phyloP scores from a whole-genome alignment of 176 grass and related monocot genomes.

The Urochloa ruziziensis region DNA sequence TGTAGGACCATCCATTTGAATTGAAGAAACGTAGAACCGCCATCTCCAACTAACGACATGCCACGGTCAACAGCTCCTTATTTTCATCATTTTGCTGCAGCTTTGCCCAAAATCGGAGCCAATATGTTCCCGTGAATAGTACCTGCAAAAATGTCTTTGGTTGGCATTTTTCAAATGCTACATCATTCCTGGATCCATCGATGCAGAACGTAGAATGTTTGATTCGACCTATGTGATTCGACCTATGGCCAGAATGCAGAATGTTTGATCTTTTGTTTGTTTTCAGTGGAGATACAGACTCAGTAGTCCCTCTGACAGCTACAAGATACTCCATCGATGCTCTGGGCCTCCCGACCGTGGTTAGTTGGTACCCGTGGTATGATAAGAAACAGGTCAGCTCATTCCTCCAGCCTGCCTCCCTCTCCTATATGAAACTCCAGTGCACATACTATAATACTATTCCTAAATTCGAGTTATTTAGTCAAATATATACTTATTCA shows the following conservation, averaged over 20 bases:
- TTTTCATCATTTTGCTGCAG: not conserved
- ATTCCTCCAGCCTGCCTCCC: not conserved
- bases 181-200: too few relatives aligned
- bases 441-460: not conserved
- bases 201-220: too few relatives aligned
- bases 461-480: not conserved
- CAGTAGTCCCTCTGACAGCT: conserved; percentile 67
- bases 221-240: too few relatives aligned
- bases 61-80: too few relatives aligned
- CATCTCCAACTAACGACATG: too few relatives aligned
- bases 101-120: too few relatives aligned
- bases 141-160: too few relatives aligned
- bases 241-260: too few relatives aligned
- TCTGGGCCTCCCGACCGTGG: conserved; percentile 50
- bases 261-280: not conserved
- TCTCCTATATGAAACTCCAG: not conserved
- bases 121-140: too few relatives aligned
- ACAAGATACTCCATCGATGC: conserved; percentile 80
- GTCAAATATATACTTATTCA: not conserved
- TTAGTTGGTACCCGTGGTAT: conserved; percentile 77
- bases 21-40: too few relatives aligned
- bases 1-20: too few relatives aligned
- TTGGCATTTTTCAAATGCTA: too few relatives aligned
- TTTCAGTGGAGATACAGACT: conserved; percentile 52
- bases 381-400: conserved; percentile 44